Evolutionary conservation across 2,329 filamentous ascomycete species (phyloP).

Genomic region (Ceratocystis albifundus): DNA sequence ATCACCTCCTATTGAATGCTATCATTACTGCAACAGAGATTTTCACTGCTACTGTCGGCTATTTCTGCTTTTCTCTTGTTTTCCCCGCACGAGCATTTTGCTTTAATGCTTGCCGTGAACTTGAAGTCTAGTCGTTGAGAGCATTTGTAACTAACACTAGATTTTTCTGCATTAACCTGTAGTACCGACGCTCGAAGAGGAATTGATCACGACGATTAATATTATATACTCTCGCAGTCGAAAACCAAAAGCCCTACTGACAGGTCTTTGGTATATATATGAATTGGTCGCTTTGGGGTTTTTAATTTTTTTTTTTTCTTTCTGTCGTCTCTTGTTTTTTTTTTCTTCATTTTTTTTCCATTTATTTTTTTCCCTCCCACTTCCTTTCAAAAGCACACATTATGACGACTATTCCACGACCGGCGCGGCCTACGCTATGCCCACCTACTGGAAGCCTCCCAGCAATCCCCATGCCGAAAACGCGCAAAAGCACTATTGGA

Average conservation of each 20-base stretch:
- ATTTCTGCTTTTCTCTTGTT: background rate
- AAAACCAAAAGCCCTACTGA: background rate
- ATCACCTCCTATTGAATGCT: background rate
- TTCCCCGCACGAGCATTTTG: background rate
- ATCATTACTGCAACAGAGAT: background rate
- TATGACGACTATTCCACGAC: conserved; percentile 54
- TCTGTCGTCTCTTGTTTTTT: background rate
- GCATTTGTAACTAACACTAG: background rate
- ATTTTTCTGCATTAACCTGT: background rate
- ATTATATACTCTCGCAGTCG: background rate
- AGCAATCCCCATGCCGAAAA: conserved; percentile 60
- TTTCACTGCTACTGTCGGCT: background rate
- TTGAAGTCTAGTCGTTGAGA: conserved; percentile 4
- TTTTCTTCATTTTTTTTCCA: background rate
- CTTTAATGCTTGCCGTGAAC: background rate
- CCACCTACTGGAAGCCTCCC: conserved; percentile 63
- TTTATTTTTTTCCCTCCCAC: background rate
- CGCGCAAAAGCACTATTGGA: conserved; percentile 52
- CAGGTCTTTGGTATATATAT: background rate
- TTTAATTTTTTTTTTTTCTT: conserved; percentile 9
- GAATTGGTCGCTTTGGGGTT: background rate
- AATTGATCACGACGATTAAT: conserved; percentile 4
- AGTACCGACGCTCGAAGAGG: conserved; percentile 6
- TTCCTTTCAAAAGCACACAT: conserved; percentile 25
- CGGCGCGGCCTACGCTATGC: conserved; percentile 54